Evolutionary conservation across 805 yeast species (phyloP).

Genomic region (Wickerhamiella kurtzmanii): DNA sequence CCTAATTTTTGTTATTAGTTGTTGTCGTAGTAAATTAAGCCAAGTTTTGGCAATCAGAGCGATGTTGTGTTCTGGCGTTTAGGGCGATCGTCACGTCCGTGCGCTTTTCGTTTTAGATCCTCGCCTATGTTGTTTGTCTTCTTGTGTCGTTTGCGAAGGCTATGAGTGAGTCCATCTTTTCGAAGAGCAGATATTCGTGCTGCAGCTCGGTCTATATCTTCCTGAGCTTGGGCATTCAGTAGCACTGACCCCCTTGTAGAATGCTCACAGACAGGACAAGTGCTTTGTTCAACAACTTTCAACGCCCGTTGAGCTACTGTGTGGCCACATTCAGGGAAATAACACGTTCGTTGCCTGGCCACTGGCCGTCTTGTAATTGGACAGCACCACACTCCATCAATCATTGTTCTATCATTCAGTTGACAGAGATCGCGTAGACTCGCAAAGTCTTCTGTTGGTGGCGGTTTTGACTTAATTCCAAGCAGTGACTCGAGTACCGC

Average conservation of each 20-base stretch:
- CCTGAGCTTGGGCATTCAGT: conserved; percentile 28
- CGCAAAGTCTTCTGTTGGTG: conserved; percentile 23
- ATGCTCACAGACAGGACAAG: conserved; percentile 28
- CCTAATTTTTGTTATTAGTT: no score
- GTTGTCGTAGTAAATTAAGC: no score
- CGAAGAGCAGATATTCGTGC: conserved; percentile 19
- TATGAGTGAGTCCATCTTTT: conserved; percentile 27
- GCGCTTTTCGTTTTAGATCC: neutral
- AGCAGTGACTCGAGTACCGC: conserved; percentile 45
- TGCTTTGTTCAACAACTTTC: neutral
- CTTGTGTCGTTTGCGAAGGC: conserved; percentile 21
- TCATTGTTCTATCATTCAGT: conserved; percentile 24
- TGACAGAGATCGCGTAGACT: conserved; percentile 35
- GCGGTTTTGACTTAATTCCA: conserved; percentile 21
- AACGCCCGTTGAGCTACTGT: conserved; percentile 14
- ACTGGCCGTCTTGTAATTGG: conserved; percentile 23
- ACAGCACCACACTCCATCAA: conserved; percentile 26
- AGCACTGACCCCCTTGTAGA: conserved; percentile 22
- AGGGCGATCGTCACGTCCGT: neutral
- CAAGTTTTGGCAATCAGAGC: no score
- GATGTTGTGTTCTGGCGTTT: neutral
- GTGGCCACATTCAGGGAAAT: conserved; percentile 31
- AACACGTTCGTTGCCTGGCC: conserved; percentile 19
- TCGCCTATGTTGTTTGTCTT: no score
- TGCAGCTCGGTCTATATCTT: conserved; percentile 5